A percentile compares a stretch with the other conserved stretches of the same genome.
Evolutionary conservation across 2,329 filamentous ascomycete species (phyloP).

Genomic region (Podosphaera xanthii): DNA sequence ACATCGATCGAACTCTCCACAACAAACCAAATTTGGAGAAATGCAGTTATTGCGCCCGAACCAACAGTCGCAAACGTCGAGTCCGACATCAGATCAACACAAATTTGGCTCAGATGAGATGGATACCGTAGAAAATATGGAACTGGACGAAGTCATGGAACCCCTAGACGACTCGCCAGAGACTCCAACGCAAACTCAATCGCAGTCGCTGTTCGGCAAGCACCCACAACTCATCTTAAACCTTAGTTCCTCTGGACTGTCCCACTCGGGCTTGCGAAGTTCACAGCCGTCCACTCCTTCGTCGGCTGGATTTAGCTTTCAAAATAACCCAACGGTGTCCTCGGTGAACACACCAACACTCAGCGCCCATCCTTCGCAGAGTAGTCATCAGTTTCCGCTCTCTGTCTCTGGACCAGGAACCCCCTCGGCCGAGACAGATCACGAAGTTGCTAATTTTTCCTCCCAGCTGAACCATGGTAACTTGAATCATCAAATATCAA

Average conservation of each 20-base stretch:
- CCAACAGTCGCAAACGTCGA: constrained; percentile 15
- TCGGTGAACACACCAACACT: constrained; percentile 91
- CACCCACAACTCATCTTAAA: constrained; percentile 50
- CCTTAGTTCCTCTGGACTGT: constrained; percentile 45
- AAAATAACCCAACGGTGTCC: constrained; percentile 88
- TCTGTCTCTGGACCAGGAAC: constrained; percentile 48
- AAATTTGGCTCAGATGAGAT: constrained; percentile 32
- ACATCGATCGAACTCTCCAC: constrained; percentile 13
- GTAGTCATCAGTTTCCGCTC: constrained; percentile 25
- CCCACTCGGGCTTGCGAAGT: constrained; percentile 58
- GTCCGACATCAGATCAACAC: constrained; percentile 12
- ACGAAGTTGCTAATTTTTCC: constrained; percentile 40
- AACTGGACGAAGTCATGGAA: constrained; percentile 69
- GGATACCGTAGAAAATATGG: constrained; percentile 83
- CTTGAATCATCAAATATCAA: constrained; percentile 30
- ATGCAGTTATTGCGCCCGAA: constrained; percentile 17
- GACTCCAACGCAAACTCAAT: constrained; percentile 18
- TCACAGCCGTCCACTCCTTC: constrained; percentile 75
- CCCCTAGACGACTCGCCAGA: constrained; percentile 39
- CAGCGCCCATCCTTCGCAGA: constrained; percentile 44
- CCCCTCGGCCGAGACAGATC: constrained; percentile 44
- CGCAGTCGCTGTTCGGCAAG: constrained; percentile 41
- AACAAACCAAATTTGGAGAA: constrained; percentile 12
- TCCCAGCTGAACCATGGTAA: constrained; percentile 36
- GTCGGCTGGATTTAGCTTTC: constrained; percentile 52